phyloP scores from a whole-genome alignment of 768 basidiomycete genomes.

The Gloeostereum incarnatum region DNA sequence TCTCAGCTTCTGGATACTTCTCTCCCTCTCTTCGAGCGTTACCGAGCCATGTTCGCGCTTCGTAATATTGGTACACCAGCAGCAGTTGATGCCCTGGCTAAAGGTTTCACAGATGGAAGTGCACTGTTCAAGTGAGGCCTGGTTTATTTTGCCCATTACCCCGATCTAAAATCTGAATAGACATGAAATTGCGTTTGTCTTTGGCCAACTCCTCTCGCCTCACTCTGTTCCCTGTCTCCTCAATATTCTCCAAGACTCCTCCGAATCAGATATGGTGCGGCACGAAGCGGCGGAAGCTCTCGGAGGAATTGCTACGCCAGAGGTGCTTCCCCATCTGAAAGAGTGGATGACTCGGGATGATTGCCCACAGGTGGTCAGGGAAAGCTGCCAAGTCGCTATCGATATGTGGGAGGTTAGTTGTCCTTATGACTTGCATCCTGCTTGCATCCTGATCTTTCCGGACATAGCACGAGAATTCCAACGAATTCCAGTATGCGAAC shows the following conservation, averaged over 20 bases:
- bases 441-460: background rate
- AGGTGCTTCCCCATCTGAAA: constrained; percentile 78
- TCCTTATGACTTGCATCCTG: background rate
- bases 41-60: constrained; percentile 97
- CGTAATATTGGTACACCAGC: constrained; percentile 83
- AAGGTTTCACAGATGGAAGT: constrained; percentile 83
- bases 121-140: constrained; percentile 82
- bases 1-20: constrained; percentile 53
- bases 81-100: constrained; percentile 86
- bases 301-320: constrained; percentile 92
- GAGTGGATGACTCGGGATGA: constrained; percentile 78
- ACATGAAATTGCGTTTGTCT: constrained; percentile 97
- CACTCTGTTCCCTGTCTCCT: constrained; percentile 84
- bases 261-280: constrained; percentile 93
- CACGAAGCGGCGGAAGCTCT: constrained; percentile 98
- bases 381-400: constrained; percentile 93
- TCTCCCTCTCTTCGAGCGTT: constrained; percentile 81
- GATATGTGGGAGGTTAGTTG: constrained; percentile 90
- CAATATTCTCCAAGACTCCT: constrained; percentile 56
- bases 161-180: no score
- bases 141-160: constrained; percentile 1
- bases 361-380: constrained; percentile 82
- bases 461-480: constrained; percentile 58
- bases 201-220: constrained; percentile 87
- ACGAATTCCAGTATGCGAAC: constrained; percentile 60